Base-by-base conservation (phyloP, 2,329 filamentous ascomycete genomes). In the Arthroderma uncinatum region DNA sequence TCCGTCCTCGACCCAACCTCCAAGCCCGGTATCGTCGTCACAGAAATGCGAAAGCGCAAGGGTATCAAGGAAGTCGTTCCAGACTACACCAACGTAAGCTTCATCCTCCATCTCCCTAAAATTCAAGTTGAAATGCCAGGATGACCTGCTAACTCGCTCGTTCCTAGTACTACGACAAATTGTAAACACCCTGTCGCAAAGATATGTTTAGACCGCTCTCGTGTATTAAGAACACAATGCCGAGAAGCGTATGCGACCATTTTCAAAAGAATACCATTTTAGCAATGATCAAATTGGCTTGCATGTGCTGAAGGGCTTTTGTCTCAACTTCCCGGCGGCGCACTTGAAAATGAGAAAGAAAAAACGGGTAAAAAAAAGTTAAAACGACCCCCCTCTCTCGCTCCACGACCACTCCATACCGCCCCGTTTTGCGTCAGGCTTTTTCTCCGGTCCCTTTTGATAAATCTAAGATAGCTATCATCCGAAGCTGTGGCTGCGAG, bases 21-120 rank as follows among this genome's bases (percentile, higher is more conserved):
- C 71, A 89, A 91, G 83, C 82, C 86, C 69, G 93, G 91, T 74
- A 76, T 82, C 73, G 81, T 96, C 69, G 89, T 97, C 68, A 79
- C 81, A 73, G 83, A 86, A 60, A 95, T 94, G 86, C 90, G 93
- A 74, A 96, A 96, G 86, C 89, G 92, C 79, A 98, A 98, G 89
- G 93, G 92, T 89, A 81, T 98, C 82, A 98, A 98, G 89, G 79
- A 86, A 72, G 83, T 89, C 70, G 87, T 96, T 74, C 92, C 93
- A 69, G 88, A 86, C 74, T 85, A 90, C 80, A 89, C 89, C 74
- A 95, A 96, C 83, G 89, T 93, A 84, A 89, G 89, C 87, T 64
- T 36, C 37, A 4, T 34, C 25, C 42, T 7, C 23, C 6, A 0
- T 48, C 33, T 37, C 10, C 44, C 25, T 3, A 14, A 21, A 48